A percentile compares a stretch with the other conserved stretches of the same genome.
These are phyloP conservation scores for Acer campestre DNA, from an alignment of 345 rosid species.

Conservation along the genomic window DNA sequence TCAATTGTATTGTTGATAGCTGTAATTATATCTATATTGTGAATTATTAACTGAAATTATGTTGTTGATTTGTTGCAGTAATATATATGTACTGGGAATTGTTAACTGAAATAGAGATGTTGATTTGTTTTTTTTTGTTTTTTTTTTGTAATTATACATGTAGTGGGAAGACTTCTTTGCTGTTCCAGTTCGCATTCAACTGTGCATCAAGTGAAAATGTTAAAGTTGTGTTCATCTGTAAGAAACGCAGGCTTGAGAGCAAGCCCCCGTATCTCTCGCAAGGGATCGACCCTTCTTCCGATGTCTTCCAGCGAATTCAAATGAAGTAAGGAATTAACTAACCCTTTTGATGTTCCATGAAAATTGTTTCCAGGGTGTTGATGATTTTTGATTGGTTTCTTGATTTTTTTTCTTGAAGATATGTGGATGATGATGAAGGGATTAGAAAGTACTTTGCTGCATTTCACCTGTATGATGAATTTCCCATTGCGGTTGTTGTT, in stretches of 20 bases:
- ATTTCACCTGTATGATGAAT: slow-evolving; percentile 63
- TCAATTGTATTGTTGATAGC: neutral
- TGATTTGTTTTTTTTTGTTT: neutral
- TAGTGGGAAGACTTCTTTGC: slow-evolving; percentile 89
- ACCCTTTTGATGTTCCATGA: neutral
- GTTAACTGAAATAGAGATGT: neutral
- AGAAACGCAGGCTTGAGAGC: slow-evolving; percentile 54
- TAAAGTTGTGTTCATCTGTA: slow-evolving; percentile 72
- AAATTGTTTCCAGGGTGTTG: neutral
- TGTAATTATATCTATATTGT: neutral
- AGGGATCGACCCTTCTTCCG: slow-evolving; percentile 68
- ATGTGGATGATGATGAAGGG: slow-evolving; percentile 75
- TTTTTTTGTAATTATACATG: neutral
- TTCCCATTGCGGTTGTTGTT: slow-evolving; percentile 60
- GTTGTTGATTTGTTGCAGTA: neutral
- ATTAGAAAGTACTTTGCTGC: slow-evolving; percentile 82
- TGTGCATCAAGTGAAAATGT: slow-evolving; percentile 30
- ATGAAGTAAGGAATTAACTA: slow-evolving; percentile 61
- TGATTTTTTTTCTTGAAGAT: slow-evolving; percentile 38
- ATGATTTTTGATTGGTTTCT: neutral
- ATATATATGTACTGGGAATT: neutral
- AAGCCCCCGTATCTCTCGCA: slow-evolving; percentile 79
- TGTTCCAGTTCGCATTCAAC: slow-evolving; percentile 78
- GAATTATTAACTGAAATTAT: neutral
- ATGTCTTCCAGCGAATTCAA: slow-evolving; percentile 59